Percentiles rank a stretch among this genome's conserved stretches.
Evolutionary conservation across 352 stramenopile genomes (phyloP).

Genomic region (Phytophthora fragariae): DNA sequence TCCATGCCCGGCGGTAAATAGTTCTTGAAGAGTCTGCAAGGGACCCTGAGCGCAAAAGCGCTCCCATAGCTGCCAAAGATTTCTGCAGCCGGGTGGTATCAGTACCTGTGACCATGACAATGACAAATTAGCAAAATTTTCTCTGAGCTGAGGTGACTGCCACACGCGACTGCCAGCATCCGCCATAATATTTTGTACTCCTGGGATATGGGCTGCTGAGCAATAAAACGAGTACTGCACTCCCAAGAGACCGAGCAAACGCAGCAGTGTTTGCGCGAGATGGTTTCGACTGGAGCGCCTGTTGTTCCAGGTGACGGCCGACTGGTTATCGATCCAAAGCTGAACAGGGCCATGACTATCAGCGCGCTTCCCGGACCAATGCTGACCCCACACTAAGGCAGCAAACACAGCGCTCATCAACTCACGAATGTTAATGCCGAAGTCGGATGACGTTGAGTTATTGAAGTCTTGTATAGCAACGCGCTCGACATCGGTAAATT

Average conservation of each 20-base stretch:
- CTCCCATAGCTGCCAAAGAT: conserved; percentile 15
- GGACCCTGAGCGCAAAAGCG: conserved; percentile 12
- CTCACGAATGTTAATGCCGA: conserved; percentile 1
- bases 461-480: conserved; percentile 6
- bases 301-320: conserved; percentile 13
- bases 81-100: conserved; percentile 2
- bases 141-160: background rate
- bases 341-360: conserved; percentile 1
- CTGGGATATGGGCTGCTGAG: conserved; percentile 9
- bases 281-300: background rate
- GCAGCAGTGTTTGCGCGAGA: conserved; percentile 2
- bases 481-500: conserved; percentile 7
- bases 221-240: conserved; percentile 7
- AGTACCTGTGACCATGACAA: conserved; percentile 1
- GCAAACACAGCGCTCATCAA: conserved; percentile 4
- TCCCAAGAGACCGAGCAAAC: conserved; percentile 1
- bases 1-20: background rate
- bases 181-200: background rate
- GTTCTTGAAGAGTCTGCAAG: conserved; percentile 3
- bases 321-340: conserved; percentile 19
- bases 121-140: conserved; percentile 5
- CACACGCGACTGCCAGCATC: conserved; percentile 5
- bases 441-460: background rate
- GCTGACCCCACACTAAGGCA: background rate
- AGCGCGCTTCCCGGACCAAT: background rate